Percentiles rank a stretch among this genome's conserved stretches.
These are phyloP conservation scores for Polytrichum commune DNA, from an alignment of 225 moss, liverwort and hornwort species.

Conservation along the genomic window DNA sequence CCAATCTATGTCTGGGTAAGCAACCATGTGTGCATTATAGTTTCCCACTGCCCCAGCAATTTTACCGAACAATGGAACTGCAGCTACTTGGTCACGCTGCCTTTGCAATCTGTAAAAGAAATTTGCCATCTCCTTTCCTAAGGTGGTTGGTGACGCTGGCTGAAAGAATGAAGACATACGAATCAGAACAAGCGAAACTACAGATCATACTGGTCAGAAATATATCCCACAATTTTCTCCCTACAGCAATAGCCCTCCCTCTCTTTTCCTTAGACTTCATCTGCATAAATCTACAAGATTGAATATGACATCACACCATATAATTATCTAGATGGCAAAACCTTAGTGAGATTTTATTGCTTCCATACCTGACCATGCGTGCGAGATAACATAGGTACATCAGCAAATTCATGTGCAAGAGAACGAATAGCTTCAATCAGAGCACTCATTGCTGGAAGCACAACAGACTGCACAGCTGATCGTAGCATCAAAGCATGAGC, in stretches of 20 bases:
- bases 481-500: constrained; percentile 83
- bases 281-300: too few species aligned
- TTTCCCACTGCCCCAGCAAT: constrained; percentile 97
- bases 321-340: too few species aligned
- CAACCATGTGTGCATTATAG: constrained; percentile 86
- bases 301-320: too few species aligned
- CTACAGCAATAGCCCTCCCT: too few species aligned
- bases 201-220: too few species aligned
- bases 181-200: too few species aligned
- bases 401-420: constrained; percentile 64
- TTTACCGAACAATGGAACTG: constrained; percentile 71
- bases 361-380: constrained; percentile 71
- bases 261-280: too few species aligned
- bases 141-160: constrained; percentile 91
- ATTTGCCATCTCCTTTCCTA: constrained; percentile 93
- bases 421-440: constrained; percentile 55
- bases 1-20: constrained; percentile 83
- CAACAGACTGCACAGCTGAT: constrained; percentile 54
- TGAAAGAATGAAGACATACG: constrained; percentile 24
- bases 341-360: too few species aligned
- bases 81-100: constrained; percentile 55
- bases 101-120: constrained; percentile 71
- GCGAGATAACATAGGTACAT: constrained; percentile 65
- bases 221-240: too few species aligned
- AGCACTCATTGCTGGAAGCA: constrained; percentile 71